A percentile compares a stretch with the other conserved stretches of the same genome.
phyloP scores from a whole-genome alignment of 2,329 filamentous ascomycete genomes.

The Proliferodiscus dingleyae region DNA sequence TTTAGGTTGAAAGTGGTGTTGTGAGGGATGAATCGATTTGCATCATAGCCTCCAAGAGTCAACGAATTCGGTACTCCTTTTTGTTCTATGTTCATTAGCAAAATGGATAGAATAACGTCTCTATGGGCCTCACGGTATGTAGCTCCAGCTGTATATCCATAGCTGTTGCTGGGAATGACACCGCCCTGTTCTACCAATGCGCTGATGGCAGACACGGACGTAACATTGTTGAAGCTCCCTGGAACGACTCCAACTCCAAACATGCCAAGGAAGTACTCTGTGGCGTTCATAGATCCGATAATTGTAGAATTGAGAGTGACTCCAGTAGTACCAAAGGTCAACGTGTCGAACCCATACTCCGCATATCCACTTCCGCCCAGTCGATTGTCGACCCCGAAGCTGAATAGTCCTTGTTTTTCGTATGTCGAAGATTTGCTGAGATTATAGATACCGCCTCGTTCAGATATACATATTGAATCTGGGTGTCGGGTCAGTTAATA shows the following conservation, averaged over 20 bases:
- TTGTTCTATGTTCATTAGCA: constrained; percentile 33
- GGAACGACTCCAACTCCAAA: constrained; percentile 53
- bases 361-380: constrained; percentile 58
- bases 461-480: constrained; percentile 48
- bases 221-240: constrained; percentile 45
- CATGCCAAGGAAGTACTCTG: constrained; percentile 48
- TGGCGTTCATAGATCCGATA: constrained; percentile 48
- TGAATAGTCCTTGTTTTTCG: constrained; percentile 32
- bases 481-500: constrained; percentile 13
- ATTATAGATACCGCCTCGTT: constrained; percentile 57
- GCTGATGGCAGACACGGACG: constrained; percentile 48
- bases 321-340: constrained; percentile 26
- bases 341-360: constrained; percentile 53
- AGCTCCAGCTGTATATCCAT: constrained; percentile 73
- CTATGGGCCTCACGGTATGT: constrained; percentile 52
- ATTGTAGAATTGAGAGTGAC: constrained; percentile 36
- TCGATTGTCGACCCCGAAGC: constrained; percentile 53
- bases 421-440: constrained; percentile 51
- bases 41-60: constrained; percentile 67
- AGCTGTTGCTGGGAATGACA: constrained; percentile 66
- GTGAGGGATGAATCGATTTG: constrained; percentile 56
- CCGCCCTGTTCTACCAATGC: constrained; percentile 54
- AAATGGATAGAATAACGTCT: background rate
- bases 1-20: constrained; percentile 54
- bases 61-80: constrained; percentile 50